Evolutionary conservation across 2,329 filamentous ascomycete genomes (phyloP), one percentile per base, ranked within the genome.

Genomic region (Coniella vitis): DNA sequence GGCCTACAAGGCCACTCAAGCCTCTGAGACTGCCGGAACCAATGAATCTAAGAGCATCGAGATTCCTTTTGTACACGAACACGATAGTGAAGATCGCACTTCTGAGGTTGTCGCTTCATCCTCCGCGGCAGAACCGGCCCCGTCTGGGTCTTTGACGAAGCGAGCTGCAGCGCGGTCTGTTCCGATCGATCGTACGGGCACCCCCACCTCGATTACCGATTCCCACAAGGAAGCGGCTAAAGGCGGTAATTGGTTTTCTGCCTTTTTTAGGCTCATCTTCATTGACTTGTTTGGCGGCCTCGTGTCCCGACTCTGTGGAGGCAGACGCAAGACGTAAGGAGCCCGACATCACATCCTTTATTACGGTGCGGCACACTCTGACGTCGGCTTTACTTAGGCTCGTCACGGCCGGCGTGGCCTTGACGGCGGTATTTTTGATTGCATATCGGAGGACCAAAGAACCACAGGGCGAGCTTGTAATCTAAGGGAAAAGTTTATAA

Each of bases 201-300:
- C 52, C 14, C 52, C 52, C 8, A 44, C 25, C 2, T 34, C 46
- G 19, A 47, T 54, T 31, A 20, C 49, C 13, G 49, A 49, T 7
- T 31, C 47, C 37, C 49, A 48, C 14, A 46, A 37, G 32, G 47
- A 54, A 36, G 54, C 52, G 14, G 51, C 44, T 29, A 54, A 54
- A 35, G 51, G 22, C 20, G 52, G 52, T 16, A 54, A 54, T 31
- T 55, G 54, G 54, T 54, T 55, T 37, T 49, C 43, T 10, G 48
- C 54, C 20, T 55, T 55, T 25, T 52, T 55, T 38, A 44, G 52
- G 47, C 32, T 46, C 38, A 49, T 54, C 17, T 54, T 55, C 37
- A 49, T 55, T 41, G 49, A 54, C 22, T 50, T 53, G 45, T 46
- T 55, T 34, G 54, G 54, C 21, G 46, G 46, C 12, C 47, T 55